Percentiles rank a stretch among this genome's conserved stretches.
phyloP scores from a whole-genome alignment of 768 basidiomycete genomes.

The Hemileccinum impolitum region DNA sequence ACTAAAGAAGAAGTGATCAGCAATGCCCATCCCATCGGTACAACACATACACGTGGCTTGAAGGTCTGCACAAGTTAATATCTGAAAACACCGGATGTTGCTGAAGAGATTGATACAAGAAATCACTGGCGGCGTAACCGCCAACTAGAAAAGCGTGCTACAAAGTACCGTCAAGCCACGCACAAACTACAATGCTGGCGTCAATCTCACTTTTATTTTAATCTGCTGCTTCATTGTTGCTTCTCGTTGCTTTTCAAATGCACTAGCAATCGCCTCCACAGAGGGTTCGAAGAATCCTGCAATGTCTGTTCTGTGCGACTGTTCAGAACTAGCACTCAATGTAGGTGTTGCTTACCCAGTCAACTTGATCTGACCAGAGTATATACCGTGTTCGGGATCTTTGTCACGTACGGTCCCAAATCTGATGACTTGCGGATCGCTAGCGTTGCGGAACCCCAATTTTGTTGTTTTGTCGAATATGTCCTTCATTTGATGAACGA shows the following conservation, averaged over 20 bases:
- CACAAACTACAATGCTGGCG: not conserved
- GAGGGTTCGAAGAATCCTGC: constrained; percentile 32
- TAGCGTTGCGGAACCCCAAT: constrained; percentile 35
- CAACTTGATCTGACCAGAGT: constrained; percentile 35
- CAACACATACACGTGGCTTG: constrained; percentile 43
- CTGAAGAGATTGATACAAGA: constrained; percentile 42
- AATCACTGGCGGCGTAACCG: constrained; percentile 48
- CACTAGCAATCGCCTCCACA: constrained; percentile 22
- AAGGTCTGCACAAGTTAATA: constrained; percentile 43
- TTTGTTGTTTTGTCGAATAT: constrained; percentile 5
- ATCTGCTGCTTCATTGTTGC: constrained; percentile 21
- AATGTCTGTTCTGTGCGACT: constrained; percentile 29
- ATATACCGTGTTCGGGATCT: too few relatives aligned
- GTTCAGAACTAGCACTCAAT: not conserved
- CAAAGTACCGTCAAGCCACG: not conserved
- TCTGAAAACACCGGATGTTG: constrained; percentile 28
- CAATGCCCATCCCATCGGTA: not conserved
- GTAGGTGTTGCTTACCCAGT: constrained; percentile 27
- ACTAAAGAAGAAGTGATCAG: constrained; percentile 31
- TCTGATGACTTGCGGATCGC: constrained; percentile 34
- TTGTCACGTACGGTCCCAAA: too few relatives aligned
- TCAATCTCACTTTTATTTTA: constrained; percentile 17
- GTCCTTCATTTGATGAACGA: constrained; percentile 13
- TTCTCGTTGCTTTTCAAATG: constrained; percentile 28
- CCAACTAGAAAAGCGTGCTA: constrained; percentile 46